phyloP scores from a whole-genome alignment of 2,329 filamentous ascomycete species.

The Niveomyces coronatus region DNA sequence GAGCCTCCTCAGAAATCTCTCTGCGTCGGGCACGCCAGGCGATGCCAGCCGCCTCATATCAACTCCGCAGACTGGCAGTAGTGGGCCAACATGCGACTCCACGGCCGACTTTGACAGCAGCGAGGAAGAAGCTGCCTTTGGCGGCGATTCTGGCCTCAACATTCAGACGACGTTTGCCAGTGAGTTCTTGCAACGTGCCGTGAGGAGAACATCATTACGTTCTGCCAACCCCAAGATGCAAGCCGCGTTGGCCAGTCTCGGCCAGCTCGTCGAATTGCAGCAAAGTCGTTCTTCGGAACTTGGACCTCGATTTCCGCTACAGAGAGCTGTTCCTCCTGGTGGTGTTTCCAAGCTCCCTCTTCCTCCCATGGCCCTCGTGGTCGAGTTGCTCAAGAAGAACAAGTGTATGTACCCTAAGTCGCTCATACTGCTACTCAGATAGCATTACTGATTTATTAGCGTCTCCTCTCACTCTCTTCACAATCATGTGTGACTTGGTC shows the following conservation, averaged over 20 bases:
- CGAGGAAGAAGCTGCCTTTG: constrained; percentile 29
- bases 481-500: constrained; percentile 38
- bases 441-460: constrained; percentile 20
- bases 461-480: constrained; percentile 37
- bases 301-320: constrained; percentile 35
- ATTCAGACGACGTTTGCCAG: constrained; percentile 43
- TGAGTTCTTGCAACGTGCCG: constrained; percentile 44
- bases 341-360: constrained; percentile 42
- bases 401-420: constrained; percentile 25
- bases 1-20: constrained; percentile 28
- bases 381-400: constrained; percentile 36
- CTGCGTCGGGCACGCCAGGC: constrained; percentile 15
- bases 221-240: constrained; percentile 40
- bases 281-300: constrained; percentile 29
- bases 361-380: constrained; percentile 41
- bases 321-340: constrained; percentile 34
- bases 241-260: constrained; percentile 39
- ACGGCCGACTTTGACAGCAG: constrained; percentile 27
- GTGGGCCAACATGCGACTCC: constrained; percentile 19
- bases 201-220: constrained; percentile 35
- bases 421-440: not conserved
- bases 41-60: constrained; percentile 13
- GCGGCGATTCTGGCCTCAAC: constrained; percentile 38
- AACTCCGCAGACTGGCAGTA: constrained; percentile 18
- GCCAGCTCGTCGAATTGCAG: constrained; percentile 42